Conservation (phyloP, 371 early-diverging fungal species). For the Mucor saturninus region DNA sequence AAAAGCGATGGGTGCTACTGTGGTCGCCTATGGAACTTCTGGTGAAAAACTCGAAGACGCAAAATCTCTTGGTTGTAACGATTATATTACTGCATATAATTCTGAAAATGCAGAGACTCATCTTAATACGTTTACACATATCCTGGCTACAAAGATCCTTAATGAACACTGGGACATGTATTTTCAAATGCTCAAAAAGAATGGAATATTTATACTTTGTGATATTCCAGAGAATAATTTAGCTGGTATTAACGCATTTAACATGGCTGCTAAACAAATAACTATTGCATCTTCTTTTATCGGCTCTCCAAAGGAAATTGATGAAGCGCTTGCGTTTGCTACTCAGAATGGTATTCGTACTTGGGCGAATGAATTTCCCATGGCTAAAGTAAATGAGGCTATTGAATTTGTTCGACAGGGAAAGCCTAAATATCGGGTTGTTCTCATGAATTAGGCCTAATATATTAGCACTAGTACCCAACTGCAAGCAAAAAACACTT, state of each 20-base stretch:
- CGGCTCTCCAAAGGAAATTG: constrained; percentile 56
- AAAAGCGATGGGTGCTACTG: constrained; percentile 63
- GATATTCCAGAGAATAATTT: constrained; percentile 65
- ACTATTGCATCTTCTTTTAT: constrained; percentile 68
- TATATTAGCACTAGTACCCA: no score
- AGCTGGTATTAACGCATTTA: constrained; percentile 32
- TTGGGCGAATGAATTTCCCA: constrained; percentile 62
- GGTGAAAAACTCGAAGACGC: constrained; percentile 69
- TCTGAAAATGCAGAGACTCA: constrained; percentile 18
- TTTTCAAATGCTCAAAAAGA: constrained; percentile 36
- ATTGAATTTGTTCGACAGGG: constrained; percentile 29
- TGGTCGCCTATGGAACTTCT: constrained; percentile 70
- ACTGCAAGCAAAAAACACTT: no score
- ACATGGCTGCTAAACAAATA: constrained; percentile 43
- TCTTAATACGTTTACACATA: constrained; percentile 27
- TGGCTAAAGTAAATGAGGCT: constrained; percentile 40
- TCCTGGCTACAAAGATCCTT: constrained; percentile 50
- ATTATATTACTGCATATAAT: constrained; percentile 39
- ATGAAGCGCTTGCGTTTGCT: constrained; percentile 69
- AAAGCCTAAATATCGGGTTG: constrained; percentile 29
- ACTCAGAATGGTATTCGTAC: constrained; percentile 64
- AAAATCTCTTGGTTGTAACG: constrained; percentile 66
- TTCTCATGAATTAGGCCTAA: constrained; percentile 20
- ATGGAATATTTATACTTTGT: constrained; percentile 59
- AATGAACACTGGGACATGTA: constrained; percentile 38